Conservation (phyloP, 352 stramenopile species). For the Pythium rishiriense region DNA sequence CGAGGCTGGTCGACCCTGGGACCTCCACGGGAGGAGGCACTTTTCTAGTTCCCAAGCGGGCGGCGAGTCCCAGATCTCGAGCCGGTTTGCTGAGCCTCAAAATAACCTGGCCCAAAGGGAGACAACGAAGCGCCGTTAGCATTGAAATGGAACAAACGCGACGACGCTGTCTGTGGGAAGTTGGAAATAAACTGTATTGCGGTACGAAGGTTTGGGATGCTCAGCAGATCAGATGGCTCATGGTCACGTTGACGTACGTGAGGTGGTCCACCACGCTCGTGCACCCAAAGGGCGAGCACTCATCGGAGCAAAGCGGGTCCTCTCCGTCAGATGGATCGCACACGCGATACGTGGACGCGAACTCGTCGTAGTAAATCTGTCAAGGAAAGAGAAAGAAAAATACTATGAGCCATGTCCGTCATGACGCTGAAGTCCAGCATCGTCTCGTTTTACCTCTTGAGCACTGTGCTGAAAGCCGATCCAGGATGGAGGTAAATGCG, state of each 20-base stretch:
- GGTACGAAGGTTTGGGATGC: neutral
- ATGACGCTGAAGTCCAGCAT: neutral
- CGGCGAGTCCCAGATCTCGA: conserved; percentile 3
- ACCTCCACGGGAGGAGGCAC: neutral
- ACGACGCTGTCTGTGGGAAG: neutral
- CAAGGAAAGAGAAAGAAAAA: neutral
- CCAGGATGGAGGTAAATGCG: conserved; percentile 75
- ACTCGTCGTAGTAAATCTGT: conserved; percentile 84
- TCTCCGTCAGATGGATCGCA: conserved; percentile 64
- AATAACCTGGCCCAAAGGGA: conserved; percentile 22
- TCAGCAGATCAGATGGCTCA: conserved; percentile 87
- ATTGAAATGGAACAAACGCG: neutral
- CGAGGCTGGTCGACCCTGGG: neutral
- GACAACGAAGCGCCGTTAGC: conserved; percentile 5
- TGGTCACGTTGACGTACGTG: conserved; percentile 87
- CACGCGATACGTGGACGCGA: conserved; percentile 56
- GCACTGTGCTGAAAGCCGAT: conserved; percentile 75
- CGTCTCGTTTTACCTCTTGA: conserved; percentile 47
- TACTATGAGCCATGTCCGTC: neutral
- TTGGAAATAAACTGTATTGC: conserved; percentile 1
- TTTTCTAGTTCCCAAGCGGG: neutral
- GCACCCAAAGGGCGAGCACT: conserved; percentile 73
- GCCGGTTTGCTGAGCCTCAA: conserved; percentile 9
- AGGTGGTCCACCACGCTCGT: conserved; percentile 85
- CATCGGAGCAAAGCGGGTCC: conserved; percentile 65